phyloP scores from a whole-genome alignment of 768 basidiomycete genomes.

The Rhizopogon vinicolor region DNA sequence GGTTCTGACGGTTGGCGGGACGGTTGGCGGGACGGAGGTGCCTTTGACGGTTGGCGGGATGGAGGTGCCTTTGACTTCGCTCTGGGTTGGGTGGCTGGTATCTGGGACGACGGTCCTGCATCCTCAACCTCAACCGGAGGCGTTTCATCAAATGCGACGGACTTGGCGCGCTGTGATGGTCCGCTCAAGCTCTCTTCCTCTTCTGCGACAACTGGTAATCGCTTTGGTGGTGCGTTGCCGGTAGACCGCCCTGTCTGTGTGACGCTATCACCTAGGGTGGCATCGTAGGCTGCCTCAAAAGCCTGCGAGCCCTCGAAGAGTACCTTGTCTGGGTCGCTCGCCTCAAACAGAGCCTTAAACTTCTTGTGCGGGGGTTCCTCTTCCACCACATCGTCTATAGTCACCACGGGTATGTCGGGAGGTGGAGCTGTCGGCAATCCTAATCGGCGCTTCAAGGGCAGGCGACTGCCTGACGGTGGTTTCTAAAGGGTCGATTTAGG shows the following conservation, averaged over 20 bases:
- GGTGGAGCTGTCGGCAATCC: slow-evolving; percentile 23
- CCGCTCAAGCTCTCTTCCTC: slow-evolving; percentile 48
- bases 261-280: slow-evolving; percentile 15
- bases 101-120: neutral
- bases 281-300: slow-evolving; percentile 9
- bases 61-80: neutral
- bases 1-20: neutral
- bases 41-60: neutral
- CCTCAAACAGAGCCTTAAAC: slow-evolving; percentile 68
- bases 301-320: slow-evolving; percentile 18
- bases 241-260: slow-evolving; percentile 20
- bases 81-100: neutral
- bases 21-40: neutral
- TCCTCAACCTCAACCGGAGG: neutral
- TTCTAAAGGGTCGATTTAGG: slow-evolving; percentile 23
- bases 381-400: slow-evolving; percentile 11
- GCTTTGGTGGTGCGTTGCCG: slow-evolving; percentile 7
- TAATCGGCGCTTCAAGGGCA: slow-evolving; percentile 49
- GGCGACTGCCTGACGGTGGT: slow-evolving; percentile 35
- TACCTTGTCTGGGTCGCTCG: slow-evolving; percentile 47
- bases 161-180: neutral
- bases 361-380: slow-evolving; percentile 61
- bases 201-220: slow-evolving; percentile 39
- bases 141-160: neutral
- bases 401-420: slow-evolving; percentile 12